Conservation (phyloP, 1,284 basidiomycete genomes). For the Ganoderma lucidum region DNA sequence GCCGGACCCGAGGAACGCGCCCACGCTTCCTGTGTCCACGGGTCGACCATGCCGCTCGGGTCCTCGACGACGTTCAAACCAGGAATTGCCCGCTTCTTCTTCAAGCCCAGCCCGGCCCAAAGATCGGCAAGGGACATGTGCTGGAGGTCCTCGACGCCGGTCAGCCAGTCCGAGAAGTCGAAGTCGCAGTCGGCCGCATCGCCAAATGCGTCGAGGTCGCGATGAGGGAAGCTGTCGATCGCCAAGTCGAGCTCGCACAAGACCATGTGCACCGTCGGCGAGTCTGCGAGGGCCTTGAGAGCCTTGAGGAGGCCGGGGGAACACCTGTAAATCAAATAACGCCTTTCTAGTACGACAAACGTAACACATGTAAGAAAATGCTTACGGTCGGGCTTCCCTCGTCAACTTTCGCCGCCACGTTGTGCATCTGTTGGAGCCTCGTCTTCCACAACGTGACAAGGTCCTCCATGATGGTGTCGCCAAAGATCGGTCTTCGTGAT, state of each 20-base stretch:
- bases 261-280: not conserved
- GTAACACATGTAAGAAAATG: not conserved
- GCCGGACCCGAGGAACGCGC: not conserved
- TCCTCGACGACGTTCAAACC: not conserved
- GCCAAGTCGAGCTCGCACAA: no score
- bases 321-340: not conserved
- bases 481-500: not conserved
- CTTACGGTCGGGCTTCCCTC: not conserved
- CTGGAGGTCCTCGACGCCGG: constrained; percentile 4
- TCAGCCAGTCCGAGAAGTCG: not conserved
- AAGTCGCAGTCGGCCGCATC: no score
- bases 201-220: not conserved
- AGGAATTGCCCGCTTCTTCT: not conserved
- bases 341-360: not conserved
- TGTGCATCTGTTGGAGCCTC: not conserved
- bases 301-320: not conserved
- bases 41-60: not conserved
- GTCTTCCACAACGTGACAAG: not conserved
- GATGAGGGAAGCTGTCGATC: not conserved
- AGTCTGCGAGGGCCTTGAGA: not conserved
- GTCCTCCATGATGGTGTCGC: not conserved
- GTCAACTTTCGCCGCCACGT: not conserved
- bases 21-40: not conserved
- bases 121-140: not conserved
- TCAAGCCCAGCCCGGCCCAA: not conserved